Conservation (phyloP, 1,139 yeast genomes). For the Yamadazyma mexicana region DNA sequence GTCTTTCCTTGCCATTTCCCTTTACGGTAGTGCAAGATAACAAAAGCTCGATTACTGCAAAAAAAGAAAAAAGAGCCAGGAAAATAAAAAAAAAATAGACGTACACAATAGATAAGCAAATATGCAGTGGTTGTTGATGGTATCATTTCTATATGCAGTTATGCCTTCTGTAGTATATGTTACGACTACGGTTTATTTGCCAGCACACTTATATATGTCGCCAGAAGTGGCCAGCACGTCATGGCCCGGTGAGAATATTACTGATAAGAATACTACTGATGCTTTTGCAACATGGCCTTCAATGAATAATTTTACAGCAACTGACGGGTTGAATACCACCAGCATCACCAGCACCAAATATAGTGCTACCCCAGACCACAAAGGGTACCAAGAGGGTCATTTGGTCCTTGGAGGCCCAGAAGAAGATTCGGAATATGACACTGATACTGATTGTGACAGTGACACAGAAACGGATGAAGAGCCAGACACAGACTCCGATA, state of each 20-base stretch:
- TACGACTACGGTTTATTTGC: neutral
- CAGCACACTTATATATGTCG: neutral
- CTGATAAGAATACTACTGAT: too few species aligned
- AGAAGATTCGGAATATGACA: neutral
- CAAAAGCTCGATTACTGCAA: neutral
- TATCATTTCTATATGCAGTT: too few species aligned
- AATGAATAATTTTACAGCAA: too few species aligned
- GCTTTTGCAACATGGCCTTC: too few species aligned
- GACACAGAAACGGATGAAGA: too few species aligned
- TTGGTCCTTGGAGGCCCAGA: constrained; percentile 7
- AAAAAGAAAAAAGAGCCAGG: neutral
- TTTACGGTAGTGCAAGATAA: neutral
- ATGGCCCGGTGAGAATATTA: too few species aligned
- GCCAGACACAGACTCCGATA: constrained; percentile 1
- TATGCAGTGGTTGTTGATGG: too few species aligned
- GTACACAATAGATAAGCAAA: neutral
- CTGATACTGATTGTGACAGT: constrained; percentile 1
- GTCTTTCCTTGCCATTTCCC: too few species aligned
- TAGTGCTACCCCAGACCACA: neutral
- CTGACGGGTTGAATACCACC: neutral
- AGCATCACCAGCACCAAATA: neutral
- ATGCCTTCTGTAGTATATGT: neutral
- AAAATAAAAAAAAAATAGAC: too few species aligned
- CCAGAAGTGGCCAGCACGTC: too few species aligned
- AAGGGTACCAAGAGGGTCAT: constrained; percentile 6